phyloP scores from a whole-genome alignment of 2,329 filamentous ascomycete species.

The Verticillium nonalfalfae region DNA sequence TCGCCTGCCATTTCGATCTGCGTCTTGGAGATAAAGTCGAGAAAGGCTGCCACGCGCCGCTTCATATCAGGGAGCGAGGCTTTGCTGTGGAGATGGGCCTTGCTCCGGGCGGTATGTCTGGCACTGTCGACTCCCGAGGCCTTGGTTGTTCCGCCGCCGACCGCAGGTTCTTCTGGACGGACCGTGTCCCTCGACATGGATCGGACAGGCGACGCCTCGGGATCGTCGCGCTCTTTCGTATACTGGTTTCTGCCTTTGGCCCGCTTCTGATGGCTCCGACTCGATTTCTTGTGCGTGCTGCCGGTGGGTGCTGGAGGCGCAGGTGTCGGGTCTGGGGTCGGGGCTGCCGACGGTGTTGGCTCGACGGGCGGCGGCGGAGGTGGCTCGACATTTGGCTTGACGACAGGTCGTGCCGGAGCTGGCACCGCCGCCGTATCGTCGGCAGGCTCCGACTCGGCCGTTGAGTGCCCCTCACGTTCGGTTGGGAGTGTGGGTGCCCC shows the following conservation, averaged over 20 bases:
- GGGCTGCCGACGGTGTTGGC: constrained; percentile 24
- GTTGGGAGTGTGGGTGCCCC: not conserved
- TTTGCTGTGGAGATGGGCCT: constrained; percentile 50
- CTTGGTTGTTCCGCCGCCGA: constrained; percentile 26
- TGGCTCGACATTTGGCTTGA: constrained; percentile 21
- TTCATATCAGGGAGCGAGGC: constrained; percentile 86
- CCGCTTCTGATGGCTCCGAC: constrained; percentile 59
- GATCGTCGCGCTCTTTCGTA: constrained; percentile 65
- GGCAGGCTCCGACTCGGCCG: constrained; percentile 63
- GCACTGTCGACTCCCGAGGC: constrained; percentile 30
- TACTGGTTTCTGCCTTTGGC: constrained; percentile 76
- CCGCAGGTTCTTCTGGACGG: constrained; percentile 28
- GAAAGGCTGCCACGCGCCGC: constrained; percentile 72
- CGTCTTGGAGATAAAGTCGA: constrained; percentile 84
- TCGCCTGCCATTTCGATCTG: constrained; percentile 80
- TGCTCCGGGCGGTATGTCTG: constrained; percentile 48
- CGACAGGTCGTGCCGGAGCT: constrained; percentile 15
- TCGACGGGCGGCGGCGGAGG: constrained; percentile 18
- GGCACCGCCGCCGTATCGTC: constrained; percentile 58
- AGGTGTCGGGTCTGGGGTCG: constrained; percentile 39
- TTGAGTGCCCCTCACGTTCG: constrained; percentile 15
- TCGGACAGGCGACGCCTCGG: constrained; percentile 50
- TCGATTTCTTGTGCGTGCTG: constrained; percentile 52
- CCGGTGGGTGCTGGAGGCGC: constrained; percentile 28
- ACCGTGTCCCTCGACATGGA: constrained; percentile 48